phyloP scores from a whole-genome alignment of 2,329 filamentous ascomycete species.

The Emericellopsis atlantica region DNA sequence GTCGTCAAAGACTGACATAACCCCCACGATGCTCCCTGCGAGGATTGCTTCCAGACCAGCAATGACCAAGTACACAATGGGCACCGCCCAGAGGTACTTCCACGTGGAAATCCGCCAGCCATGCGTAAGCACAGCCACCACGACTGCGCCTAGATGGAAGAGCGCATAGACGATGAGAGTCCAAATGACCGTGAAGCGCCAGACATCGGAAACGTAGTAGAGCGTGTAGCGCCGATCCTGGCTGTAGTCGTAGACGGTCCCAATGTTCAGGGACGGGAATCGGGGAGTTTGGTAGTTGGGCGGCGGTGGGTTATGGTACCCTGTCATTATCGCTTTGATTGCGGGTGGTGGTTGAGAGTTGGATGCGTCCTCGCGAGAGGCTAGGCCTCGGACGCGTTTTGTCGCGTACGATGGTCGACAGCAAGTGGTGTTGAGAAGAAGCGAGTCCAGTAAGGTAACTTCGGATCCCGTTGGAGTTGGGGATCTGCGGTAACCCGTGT shows the following conservation, averaged over 20 bases:
- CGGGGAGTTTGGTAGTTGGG: conserved; percentile 49
- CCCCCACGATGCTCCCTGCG: conserved; percentile 68
- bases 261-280: conserved; percentile 78
- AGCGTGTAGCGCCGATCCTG: conserved; percentile 41
- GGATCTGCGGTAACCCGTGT: too few species aligned
- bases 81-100: conserved; percentile 59
- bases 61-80: conserved; percentile 56
- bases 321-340: not conserved
- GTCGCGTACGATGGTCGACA: too few species aligned
- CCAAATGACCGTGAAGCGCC: conserved; percentile 81
- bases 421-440: too few species aligned
- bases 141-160: conserved; percentile 61
- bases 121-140: conserved; percentile 63
- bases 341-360: not conserved
- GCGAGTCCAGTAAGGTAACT: too few species aligned
- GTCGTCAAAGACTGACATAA: conserved; percentile 48
- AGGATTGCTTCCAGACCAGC: conserved; percentile 67
- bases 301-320: conserved; percentile 20
- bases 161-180: conserved; percentile 66
- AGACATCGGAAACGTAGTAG: conserved; percentile 65
- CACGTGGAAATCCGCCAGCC: conserved; percentile 41
- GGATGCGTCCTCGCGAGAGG: too few species aligned
- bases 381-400: too few species aligned
- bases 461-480: too few species aligned
- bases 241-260: conserved; percentile 31